phyloP scores from a whole-genome alignment of 257 asterid species.

The Coffea canephora region DNA sequence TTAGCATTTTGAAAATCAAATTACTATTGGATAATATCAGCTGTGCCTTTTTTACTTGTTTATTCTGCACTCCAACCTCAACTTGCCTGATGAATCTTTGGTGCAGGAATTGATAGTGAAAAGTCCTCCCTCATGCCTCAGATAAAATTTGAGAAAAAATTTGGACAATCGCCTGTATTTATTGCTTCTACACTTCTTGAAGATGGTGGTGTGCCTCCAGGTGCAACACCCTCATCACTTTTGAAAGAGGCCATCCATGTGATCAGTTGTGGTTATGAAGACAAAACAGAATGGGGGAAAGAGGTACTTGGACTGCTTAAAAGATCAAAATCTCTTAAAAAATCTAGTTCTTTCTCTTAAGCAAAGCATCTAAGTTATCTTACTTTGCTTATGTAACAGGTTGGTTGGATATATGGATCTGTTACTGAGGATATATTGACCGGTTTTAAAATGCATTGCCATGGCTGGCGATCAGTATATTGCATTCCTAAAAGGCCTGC shows the following conservation, averaged over 20 bases:
- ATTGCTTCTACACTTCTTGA: constrained; percentile 84
- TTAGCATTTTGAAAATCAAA: not conserved
- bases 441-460: constrained; percentile 98
- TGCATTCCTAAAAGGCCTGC: constrained; percentile 86
- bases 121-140: constrained; percentile 84
- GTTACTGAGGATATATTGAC: constrained; percentile 98
- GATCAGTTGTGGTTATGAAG: constrained; percentile 95
- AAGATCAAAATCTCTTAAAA: not conserved
- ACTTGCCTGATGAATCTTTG: constrained; percentile 2
- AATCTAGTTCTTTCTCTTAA: not conserved
- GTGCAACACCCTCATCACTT: constrained; percentile 89
- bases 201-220: constrained; percentile 84
- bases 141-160: constrained; percentile 79
- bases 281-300: constrained; percentile 97
- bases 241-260: constrained; percentile 97
- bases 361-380: not conserved
- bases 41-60: not conserved
- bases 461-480: constrained; percentile 97
- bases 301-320: constrained; percentile 49
- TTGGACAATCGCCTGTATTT: constrained; percentile 93
- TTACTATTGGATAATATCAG: not conserved
- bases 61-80: not conserved
- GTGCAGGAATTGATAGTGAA: constrained; percentile 74
- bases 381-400: constrained; percentile 38
- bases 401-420: constrained; percentile 98